Conservation (phyloP, 2,329 filamentous ascomycete species). For the Fusarium veterinarium region DNA sequence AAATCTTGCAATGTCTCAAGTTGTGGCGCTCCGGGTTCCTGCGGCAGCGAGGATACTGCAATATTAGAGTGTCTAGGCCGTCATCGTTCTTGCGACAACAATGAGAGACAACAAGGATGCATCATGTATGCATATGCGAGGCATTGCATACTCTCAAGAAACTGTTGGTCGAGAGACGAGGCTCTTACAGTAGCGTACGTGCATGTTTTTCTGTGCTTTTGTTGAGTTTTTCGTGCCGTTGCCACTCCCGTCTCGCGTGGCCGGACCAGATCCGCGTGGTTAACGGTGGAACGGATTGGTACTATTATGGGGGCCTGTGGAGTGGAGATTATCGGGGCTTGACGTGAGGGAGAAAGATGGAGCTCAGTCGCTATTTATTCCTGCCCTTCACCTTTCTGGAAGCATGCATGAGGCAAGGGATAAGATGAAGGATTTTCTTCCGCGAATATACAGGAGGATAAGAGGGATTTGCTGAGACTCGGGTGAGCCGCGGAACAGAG, state of each 20-base stretch:
- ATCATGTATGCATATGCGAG: constrained; percentile 19
- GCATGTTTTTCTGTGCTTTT: constrained; percentile 23
- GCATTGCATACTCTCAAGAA: constrained; percentile 8
- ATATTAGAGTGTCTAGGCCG: constrained; percentile 6
- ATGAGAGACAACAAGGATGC: constrained; percentile 23
- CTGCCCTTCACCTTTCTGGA: constrained; percentile 6
- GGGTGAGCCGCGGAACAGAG: neutral
- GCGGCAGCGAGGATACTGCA: constrained; percentile 29
- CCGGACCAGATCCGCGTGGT: constrained; percentile 21
- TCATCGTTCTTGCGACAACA: constrained; percentile 17
- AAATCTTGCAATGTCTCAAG: neutral
- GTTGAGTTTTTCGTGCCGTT: neutral
- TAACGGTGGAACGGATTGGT: constrained; percentile 20
- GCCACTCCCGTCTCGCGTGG: constrained; percentile 33
- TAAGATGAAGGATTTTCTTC: constrained; percentile 5
- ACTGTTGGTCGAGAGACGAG: constrained; percentile 13
- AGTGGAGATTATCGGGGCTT: constrained; percentile 30
- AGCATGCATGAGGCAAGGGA: constrained; percentile 32
- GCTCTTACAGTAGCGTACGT: constrained; percentile 19
- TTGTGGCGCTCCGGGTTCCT: constrained; percentile 37
- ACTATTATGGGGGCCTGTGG: neutral
- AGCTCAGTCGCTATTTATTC: neutral
- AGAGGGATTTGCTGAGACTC: constrained; percentile 21
- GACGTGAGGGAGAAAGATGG: constrained; percentile 30
- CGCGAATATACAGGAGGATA: neutral